These are phyloP conservation scores for Hansenula lynferdii DNA, from an alignment of 1,139 yeast genomes.

Conservation along the genomic window DNA sequence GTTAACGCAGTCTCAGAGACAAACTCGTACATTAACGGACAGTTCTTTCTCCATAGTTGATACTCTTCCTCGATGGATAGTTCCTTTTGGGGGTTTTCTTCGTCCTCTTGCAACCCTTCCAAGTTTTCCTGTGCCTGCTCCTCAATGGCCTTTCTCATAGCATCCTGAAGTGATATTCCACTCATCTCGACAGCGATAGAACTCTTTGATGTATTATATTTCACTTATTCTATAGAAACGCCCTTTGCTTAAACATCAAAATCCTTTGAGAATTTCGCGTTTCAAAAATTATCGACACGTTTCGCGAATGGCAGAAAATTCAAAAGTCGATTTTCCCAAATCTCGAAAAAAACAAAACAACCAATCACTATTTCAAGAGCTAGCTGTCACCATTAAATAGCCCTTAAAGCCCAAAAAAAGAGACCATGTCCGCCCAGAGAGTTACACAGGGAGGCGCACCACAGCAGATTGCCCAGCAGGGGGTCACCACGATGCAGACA, in stretches of 20 bases:
- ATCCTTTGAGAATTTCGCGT: neutral
- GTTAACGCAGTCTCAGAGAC: slow-evolving; percentile 73
- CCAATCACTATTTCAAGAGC: no score
- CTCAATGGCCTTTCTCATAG: slow-evolving; percentile 1
- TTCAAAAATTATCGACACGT: neutral
- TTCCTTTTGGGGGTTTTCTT: slow-evolving; percentile 12
- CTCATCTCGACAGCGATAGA: slow-evolving; percentile 3
- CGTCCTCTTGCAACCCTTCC: slow-evolving; percentile 1
- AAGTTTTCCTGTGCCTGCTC: neutral
- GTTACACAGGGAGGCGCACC: neutral
- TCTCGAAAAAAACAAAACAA: slow-evolving; percentile 2
- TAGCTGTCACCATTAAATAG: no score
- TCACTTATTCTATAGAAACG: no score
- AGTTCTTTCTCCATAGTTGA: slow-evolving; percentile 73
- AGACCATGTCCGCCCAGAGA: neutral
- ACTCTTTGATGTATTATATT: no score
- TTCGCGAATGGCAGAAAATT: neutral
- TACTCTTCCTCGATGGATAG: slow-evolving; percentile 53
- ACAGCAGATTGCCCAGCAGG: slow-evolving; percentile 13
- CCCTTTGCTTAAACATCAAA: no score
- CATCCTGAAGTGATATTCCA: slow-evolving; percentile 1
- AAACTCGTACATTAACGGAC: slow-evolving; percentile 75
- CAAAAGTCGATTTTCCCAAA: no score
- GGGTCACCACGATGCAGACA: slow-evolving; percentile 14
- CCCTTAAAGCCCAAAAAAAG: no score